Evolutionary conservation across 129 eudicot genomes (phyloP).

Genomic region (Logfia minima): DNA sequence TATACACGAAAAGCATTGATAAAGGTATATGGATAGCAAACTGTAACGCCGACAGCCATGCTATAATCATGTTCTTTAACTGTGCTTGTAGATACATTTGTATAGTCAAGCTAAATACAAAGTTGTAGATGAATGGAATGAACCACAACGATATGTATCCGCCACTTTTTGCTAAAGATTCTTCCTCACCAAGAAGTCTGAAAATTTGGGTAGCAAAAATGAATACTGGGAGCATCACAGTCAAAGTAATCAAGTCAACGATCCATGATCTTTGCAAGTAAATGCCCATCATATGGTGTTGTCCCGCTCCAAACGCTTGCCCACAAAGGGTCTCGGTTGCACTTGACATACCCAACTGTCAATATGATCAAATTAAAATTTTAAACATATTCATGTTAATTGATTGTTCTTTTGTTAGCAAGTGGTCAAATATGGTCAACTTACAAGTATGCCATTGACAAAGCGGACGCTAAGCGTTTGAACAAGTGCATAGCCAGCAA

Average conservation of each 20-base stretch:
- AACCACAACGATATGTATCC: constrained; percentile 60
- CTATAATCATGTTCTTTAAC: constrained; percentile 55
- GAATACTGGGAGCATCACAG: constrained; percentile 56
- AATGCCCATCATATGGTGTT: constrained; percentile 68
- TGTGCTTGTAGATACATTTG: constrained; percentile 77
- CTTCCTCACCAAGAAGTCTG: constrained; percentile 49
- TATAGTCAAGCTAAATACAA: constrained; percentile 55
- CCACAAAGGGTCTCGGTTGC: constrained; percentile 79
- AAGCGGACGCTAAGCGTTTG: constrained; percentile 63
- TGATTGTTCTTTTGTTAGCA: not conserved
- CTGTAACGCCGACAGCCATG: constrained; percentile 46
- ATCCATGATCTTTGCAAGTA: constrained; percentile 76
- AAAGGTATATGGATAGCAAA: constrained; percentile 47
- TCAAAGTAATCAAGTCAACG: constrained; percentile 50
- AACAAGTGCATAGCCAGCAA: constrained; percentile 75
- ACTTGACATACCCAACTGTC: constrained; percentile 70
- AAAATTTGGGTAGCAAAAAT: constrained; percentile 47
- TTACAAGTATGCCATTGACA: constrained; percentile 62
- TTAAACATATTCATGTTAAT: not conserved
- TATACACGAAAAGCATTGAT: constrained; percentile 46
- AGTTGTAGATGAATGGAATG: constrained; percentile 54
- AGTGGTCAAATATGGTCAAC: constrained; percentile 11
- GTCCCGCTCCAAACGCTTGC: constrained; percentile 74
- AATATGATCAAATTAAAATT: not conserved
- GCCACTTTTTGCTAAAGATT: constrained; percentile 43